phyloP scores from a whole-genome alignment of 768 basidiomycete genomes.

The Macrolepiota dolichaula region DNA sequence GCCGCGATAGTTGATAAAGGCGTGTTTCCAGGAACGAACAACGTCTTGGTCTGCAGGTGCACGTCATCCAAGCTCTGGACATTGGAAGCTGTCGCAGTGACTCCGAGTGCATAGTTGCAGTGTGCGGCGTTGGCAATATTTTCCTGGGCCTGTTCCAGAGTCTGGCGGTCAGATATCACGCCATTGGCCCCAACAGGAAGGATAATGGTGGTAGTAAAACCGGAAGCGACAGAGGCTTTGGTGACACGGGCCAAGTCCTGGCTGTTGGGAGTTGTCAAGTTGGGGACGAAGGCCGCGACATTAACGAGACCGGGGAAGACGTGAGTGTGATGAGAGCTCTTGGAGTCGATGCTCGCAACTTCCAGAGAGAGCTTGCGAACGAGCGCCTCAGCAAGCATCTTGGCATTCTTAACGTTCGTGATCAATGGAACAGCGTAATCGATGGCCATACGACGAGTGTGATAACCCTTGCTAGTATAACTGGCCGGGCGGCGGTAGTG shows the following conservation, averaged over 20 bases:
- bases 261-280: conserved; percentile 49
- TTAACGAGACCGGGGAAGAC: conserved; percentile 92
- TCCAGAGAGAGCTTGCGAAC: conserved; percentile 88
- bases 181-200: conserved; percentile 65
- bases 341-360: conserved; percentile 87
- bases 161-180: conserved; percentile 61
- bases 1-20: conserved; percentile 75
- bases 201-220: conserved; percentile 84
- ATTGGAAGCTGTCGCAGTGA: conserved; percentile 74
- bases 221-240: conserved; percentile 81
- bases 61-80: conserved; percentile 62
- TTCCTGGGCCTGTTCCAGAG: conserved; percentile 66
- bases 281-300: conserved; percentile 82
- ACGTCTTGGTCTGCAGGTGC: conserved; percentile 73
- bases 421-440: conserved; percentile 97
- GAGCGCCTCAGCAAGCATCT: conserved; percentile 90
- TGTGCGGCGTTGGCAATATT: conserved; percentile 65
- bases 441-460: conserved; percentile 96
- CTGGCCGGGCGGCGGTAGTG: conserved; percentile 95
- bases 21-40: conserved; percentile 75
- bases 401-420: conserved; percentile 98
- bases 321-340: conserved; percentile 89
- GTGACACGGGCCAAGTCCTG: conserved; percentile 66
- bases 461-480: conserved; percentile 96
- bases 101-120: conserved; percentile 84